These are phyloP conservation scores for Coemansia sp. DNA, from an alignment of 192 early-diverging fungal species.

Conservation along the genomic window DNA sequence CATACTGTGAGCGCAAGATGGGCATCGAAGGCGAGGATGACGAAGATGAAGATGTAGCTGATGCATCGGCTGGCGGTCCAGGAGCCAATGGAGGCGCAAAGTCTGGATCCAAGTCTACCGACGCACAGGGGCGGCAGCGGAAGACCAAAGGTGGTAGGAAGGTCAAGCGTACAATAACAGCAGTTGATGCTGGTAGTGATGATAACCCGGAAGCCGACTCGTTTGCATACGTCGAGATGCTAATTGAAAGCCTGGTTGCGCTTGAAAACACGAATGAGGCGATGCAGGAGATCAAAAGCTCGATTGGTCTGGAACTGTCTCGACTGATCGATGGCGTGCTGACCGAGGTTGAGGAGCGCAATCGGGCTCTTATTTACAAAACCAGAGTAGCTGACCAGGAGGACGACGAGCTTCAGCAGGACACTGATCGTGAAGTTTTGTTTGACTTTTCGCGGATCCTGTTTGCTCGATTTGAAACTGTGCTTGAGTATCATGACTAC, in stretches of 20 bases:
- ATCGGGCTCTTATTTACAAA: constrained; percentile 41
- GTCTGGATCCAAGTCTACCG: constrained; percentile 1
- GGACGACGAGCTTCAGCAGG: constrained; percentile 46
- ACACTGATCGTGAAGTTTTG: constrained; percentile 65
- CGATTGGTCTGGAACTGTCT: constrained; percentile 66
- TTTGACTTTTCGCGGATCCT: constrained; percentile 73
- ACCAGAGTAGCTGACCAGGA: constrained; percentile 35
- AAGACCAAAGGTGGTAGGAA: constrained; percentile 45
- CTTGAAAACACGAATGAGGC: constrained; percentile 44
- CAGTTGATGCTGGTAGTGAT: constrained; percentile 32
- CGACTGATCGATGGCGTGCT: constrained; percentile 71
- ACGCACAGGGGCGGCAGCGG: constrained; percentile 8
- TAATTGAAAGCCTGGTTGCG: constrained; percentile 65
- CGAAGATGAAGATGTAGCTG: constrained; percentile 10
- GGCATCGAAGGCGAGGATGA: constrained; percentile 45
- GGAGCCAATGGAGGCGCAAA: constrained; percentile 3
- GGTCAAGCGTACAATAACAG: constrained; percentile 18
- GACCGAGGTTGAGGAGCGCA: constrained; percentile 70
- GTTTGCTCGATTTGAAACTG: constrained; percentile 72
- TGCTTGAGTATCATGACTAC: constrained; percentile 71
- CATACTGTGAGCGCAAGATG: constrained; percentile 64
- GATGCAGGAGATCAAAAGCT: constrained; percentile 64
- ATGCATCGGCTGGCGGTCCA: background rate
- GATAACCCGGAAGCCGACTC: constrained; percentile 75
- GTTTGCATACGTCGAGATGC: constrained; percentile 72